Evolutionary conservation across 352 stramenopile genomes (phyloP).

Genomic region (Phytophthora hibernalis): DNA sequence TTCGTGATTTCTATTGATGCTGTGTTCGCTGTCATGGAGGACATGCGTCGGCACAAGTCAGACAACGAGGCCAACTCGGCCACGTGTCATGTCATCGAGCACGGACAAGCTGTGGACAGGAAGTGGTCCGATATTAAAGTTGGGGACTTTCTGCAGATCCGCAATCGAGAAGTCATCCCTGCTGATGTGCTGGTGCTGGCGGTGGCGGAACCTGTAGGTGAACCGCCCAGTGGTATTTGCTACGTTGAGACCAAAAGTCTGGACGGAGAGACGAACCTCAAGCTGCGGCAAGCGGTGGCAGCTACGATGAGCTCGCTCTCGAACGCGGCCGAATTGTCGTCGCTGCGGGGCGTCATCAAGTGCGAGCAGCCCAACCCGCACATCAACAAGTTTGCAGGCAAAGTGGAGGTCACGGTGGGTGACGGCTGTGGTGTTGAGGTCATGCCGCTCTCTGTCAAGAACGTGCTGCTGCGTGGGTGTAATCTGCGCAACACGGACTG

Average conservation of each 20-base stretch:
- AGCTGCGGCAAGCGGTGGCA: slow-evolving; percentile 78
- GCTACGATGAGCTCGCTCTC: slow-evolving; percentile 71
- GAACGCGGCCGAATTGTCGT: slow-evolving; percentile 59
- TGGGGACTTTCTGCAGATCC: slow-evolving; percentile 80
- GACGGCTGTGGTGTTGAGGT: slow-evolving; percentile 71
- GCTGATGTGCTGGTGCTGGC: slow-evolving; percentile 87
- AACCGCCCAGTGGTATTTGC: slow-evolving; percentile 82
- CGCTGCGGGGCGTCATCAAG: slow-evolving; percentile 66
- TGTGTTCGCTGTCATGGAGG: slow-evolving; percentile 91
- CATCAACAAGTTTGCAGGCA: slow-evolving; percentile 91
- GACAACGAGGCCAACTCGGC: slow-evolving; percentile 87
- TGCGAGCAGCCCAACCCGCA: slow-evolving; percentile 85
- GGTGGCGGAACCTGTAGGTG: slow-evolving; percentile 69
- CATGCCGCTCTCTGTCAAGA: slow-evolving; percentile 86
- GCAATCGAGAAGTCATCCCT: slow-evolving; percentile 85
- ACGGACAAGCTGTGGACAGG: slow-evolving; percentile 75
- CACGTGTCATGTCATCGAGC: slow-evolving; percentile 71
- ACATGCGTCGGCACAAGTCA: slow-evolving; percentile 76
- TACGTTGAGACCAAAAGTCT: slow-evolving; percentile 93
- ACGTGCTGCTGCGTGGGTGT: slow-evolving; percentile 91
- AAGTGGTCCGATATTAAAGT: slow-evolving; percentile 88
- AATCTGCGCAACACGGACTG: slow-evolving; percentile 91
- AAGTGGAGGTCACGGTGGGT: slow-evolving; percentile 76
- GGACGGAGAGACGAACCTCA: slow-evolving; percentile 95
- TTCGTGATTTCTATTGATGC: slow-evolving; percentile 93